Conservation (phyloP, 768 basidiomycete genomes). For the Collybia nuda region DNA sequence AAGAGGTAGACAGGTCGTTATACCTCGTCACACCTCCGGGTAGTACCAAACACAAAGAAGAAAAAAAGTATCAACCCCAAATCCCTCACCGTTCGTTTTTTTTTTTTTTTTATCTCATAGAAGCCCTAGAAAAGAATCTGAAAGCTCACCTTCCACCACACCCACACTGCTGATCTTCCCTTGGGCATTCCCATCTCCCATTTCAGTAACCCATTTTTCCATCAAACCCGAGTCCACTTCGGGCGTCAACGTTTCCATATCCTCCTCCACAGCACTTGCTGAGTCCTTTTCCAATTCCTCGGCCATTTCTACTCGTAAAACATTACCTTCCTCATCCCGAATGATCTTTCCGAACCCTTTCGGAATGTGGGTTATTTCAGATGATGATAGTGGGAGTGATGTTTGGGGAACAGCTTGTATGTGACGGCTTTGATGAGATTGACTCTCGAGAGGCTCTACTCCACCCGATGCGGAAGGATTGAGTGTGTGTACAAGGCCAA, state of each 20-base stretch:
- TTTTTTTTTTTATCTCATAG: too few relatives aligned
- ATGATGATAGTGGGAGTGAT: neutral
- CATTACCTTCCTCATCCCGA: constrained; percentile 75
- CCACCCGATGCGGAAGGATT: constrained; percentile 73
- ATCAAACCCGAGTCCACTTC: constrained; percentile 29
- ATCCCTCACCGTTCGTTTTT: too few relatives aligned
- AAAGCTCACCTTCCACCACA: constrained; percentile 37
- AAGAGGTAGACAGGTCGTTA: neutral
- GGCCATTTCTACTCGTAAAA: constrained; percentile 67
- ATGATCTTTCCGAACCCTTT: constrained; percentile 80
- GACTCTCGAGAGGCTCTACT: constrained; percentile 42
- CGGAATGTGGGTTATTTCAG: constrained; percentile 29
- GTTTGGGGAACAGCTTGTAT: constrained; percentile 12
- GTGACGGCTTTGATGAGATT: constrained; percentile 7
- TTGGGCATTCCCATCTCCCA: constrained; percentile 25
- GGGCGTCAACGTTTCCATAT: constrained; percentile 43
- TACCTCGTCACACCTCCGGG: neutral
- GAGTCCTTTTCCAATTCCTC: constrained; percentile 47
- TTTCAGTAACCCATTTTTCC: constrained; percentile 38
- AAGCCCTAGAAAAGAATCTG: constrained; percentile 9
- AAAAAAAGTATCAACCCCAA: too few relatives aligned
- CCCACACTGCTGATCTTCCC: constrained; percentile 17
- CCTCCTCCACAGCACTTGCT: constrained; percentile 22
- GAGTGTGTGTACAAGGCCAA: constrained; percentile 71
- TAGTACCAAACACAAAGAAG: neutral